Base-by-base conservation (phyloP, 2,329 filamentous ascomycete species). In the Ustilaginoidea virens region DNA sequence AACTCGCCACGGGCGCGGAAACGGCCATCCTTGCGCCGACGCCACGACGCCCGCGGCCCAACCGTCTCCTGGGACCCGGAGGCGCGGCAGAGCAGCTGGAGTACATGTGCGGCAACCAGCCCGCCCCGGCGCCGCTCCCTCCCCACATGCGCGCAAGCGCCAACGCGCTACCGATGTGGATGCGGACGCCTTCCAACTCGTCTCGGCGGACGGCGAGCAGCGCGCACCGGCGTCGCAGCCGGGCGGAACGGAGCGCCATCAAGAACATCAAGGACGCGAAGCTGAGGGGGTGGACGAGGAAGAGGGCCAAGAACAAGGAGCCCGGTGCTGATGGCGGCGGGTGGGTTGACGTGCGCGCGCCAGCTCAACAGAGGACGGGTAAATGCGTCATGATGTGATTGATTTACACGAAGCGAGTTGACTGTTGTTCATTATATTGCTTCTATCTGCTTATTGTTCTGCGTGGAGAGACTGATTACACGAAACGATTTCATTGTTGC, bases 211-310 rank as follows among this genome's bases (percentile, higher is more conserved):
- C 55, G 32, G 38, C 56, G 34, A 53, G 56, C 1, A 58, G 56
- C 23, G 46, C 70, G 5, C 58, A 47, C 31, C 52, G 66, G 19
- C 58, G 56, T 16, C 56, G 56, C 21, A 73, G 68, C 40, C 60
- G 70, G 23, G 69, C 69, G 2, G 66, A 69, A 42, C 56, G 68
- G 17, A 71, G 69, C 32, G 70, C 70, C 5, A 61, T 68, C 7
- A 73, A 67, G 49, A 76, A 75, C 38, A 67, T 75, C 17, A 58
- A 63, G 12, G 69, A 74, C 35, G 70, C 70, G 2, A 69, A 63
- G 50, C 61, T 58, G 39, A 59, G 57, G 18, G 69, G 70, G 1
- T 75, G 70, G 69, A 58, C 55, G 33, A 55, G 46, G 35, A 61
- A 55, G 39, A 52, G 51, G 28, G 57, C 49, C 35, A 54, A 50